Evolutionary conservation across 1,284 basidiomycete genomes (phyloP).

Genomic region (Wolfiporia cocos): DNA sequence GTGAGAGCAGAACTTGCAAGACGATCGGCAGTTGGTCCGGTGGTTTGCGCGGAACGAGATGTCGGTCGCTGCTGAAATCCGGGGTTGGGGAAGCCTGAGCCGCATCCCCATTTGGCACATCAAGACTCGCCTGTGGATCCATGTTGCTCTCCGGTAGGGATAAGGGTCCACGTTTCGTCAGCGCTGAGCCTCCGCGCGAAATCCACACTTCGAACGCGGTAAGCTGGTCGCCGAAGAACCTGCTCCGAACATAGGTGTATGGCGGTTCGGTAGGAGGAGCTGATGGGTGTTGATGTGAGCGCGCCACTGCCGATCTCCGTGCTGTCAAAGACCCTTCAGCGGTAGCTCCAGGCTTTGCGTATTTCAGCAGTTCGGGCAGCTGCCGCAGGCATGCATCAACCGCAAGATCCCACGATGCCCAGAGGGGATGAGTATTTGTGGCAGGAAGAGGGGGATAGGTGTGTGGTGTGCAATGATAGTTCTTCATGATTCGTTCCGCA

Average conservation of each 20-base stretch:
- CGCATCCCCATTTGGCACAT: slow-evolving; percentile 12
- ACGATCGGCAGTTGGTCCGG: slow-evolving; percentile 98
- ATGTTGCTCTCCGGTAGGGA: slow-evolving; percentile 47
- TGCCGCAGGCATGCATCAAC: slow-evolving; percentile 95
- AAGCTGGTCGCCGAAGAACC: slow-evolving; percentile 95
- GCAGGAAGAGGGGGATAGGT: slow-evolving; percentile 42
- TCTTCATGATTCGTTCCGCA: slow-evolving; percentile 97
- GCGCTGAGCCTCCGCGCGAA: slow-evolving; percentile 79
- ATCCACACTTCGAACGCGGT: slow-evolving; percentile 99
- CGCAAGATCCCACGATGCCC: slow-evolving; percentile 92
- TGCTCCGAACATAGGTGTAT: slow-evolving; percentile 79
- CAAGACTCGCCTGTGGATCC: slow-evolving; percentile 22
- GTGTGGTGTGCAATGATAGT: slow-evolving; percentile 96
- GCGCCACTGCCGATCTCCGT: slow-evolving; percentile 22
- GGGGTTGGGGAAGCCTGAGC: slow-evolving; percentile 9
- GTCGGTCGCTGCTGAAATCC: slow-evolving; percentile 31
- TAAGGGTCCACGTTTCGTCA: slow-evolving; percentile 71
- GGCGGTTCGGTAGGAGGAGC: slow-evolving; percentile 40
- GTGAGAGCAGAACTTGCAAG: slow-evolving; percentile 93
- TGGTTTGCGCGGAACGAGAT: slow-evolving; percentile 80
- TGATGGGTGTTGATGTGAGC: slow-evolving; percentile 17
- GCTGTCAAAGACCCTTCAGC: slow-evolving; percentile 27
- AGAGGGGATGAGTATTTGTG: slow-evolving; percentile 6
- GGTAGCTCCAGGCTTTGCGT: slow-evolving; percentile 35
- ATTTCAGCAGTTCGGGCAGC: slow-evolving; percentile 81